Percentiles rank a stretch among this genome's conserved stretches.
phyloP scores from a whole-genome alignment of 1,139 yeast genomes.

The Pichia cactophila region DNA sequence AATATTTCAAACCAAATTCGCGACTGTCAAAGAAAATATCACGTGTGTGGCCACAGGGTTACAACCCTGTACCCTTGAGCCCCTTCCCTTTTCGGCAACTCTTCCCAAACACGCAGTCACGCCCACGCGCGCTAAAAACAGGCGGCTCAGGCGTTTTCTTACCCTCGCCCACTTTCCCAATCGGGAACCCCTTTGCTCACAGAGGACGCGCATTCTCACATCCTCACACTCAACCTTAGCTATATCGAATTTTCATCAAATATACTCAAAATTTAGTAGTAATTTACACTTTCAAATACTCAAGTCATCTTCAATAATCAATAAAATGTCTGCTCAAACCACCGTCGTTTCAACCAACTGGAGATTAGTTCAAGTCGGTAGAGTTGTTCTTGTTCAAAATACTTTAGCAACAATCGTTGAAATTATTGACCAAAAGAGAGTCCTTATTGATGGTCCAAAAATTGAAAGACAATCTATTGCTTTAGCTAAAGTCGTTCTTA shows the following conservation, averaged over 20 bases:
- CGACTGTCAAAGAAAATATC: too few species aligned
- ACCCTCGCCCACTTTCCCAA: neutral
- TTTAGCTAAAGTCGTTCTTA: slow-evolving; percentile 83
- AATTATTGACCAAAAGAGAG: slow-evolving; percentile 99
- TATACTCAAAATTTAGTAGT: neutral
- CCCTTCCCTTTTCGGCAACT: too few species aligned
- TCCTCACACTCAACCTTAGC: neutral
- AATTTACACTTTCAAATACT: neutral
- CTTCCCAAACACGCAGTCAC: neutral
- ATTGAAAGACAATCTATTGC: slow-evolving; percentile 89
- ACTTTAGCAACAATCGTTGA: slow-evolving; percentile 94
- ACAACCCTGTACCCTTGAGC: too few species aligned
- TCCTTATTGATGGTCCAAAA: slow-evolving; percentile 93
- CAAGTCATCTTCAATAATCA: slow-evolving; percentile 4
- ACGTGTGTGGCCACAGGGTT: too few species aligned
- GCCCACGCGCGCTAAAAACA: neutral
- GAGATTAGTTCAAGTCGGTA: slow-evolving; percentile 99
- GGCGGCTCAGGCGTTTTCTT: neutral
- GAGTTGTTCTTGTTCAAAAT: slow-evolving; percentile 83
- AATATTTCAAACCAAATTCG: too few species aligned
- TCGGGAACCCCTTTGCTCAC: neutral
- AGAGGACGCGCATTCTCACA: neutral
- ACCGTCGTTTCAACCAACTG: slow-evolving; percentile 95
- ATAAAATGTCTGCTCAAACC: slow-evolving; percentile 53
- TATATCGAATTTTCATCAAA: neutral